Evolutionary conservation across 2,329 filamentous ascomycete genomes (phyloP), one percentile per base, ranked within the genome.

Genomic region (Hymenoscyphus repandus): DNA sequence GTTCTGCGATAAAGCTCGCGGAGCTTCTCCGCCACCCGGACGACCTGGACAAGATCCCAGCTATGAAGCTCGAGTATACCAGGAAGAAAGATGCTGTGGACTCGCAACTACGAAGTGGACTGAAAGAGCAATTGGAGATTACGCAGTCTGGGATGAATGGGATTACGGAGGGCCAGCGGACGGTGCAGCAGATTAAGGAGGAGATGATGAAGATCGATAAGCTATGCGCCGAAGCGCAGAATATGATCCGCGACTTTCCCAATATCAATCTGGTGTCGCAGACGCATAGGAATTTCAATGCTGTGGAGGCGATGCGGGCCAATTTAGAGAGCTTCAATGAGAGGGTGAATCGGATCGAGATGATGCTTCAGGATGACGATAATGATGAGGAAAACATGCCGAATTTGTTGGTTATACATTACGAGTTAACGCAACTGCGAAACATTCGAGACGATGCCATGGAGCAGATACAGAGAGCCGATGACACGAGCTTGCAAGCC

Each of bases 131-230:
- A 76, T 80, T 99, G 51, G 89, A 96, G 72, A 87, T 91, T 49
- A 96, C 93, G 10, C 92, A 97, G 72, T 81, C 87, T 60, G 93
- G 93, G 68, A 96, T 99, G 84, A 86, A 75, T 58, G 88, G 88
- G 56, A 85, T 99, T 58, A 83, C 82, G 40, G 90, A 96, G 66
- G 91, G 91, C 50, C 91, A 97, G 70, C 88, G 91, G 69, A 89
- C 89, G 54, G 88, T 99, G 33, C 86, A 89, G 66, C 82, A 87
- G 62, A 96, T 96, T 72, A 96, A 95, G 70, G 92, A 97, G 60
- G 93, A 99, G 74, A 93, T 99, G 82, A 90, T 95, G 77, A 95
- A 92, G 72, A 97, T 99, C 64, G 93, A 99, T 74, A 90, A 89
- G 72, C 81, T 99, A 58, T 99, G 93, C 73, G 90, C 91, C 57